Percentiles rank a stretch among this genome's conserved stretches.
Conservation (phyloP, 1,284 basidiomycete species). For the Malassezia furfur region DNA sequence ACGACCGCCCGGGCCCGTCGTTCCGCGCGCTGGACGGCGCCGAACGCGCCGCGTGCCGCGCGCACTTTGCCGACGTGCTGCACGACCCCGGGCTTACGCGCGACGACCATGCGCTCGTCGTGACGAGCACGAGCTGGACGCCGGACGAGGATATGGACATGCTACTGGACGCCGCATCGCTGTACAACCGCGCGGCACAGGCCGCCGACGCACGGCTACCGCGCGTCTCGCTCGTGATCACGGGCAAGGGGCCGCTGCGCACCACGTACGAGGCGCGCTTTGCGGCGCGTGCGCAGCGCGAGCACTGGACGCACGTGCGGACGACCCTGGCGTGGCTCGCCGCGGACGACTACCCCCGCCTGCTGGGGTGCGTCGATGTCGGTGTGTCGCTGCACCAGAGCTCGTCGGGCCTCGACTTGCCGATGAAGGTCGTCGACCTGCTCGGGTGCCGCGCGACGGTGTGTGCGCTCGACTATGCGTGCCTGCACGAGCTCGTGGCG, state of each 20-base stretch:
- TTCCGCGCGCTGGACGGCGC: background rate
- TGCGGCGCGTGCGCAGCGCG: conserved; percentile 54
- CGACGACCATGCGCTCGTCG: conserved; percentile 67
- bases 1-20: conserved; percentile 21
- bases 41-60: background rate
- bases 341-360: conserved; percentile 29
- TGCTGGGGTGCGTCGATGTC: conserved; percentile 70
- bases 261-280: conserved; percentile 63
- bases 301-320: conserved; percentile 68
- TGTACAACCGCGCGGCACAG: conserved; percentile 59
- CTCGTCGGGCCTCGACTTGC: conserved; percentile 80
- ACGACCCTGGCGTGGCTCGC: conserved; percentile 55
- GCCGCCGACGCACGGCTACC: conserved; percentile 22
- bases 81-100: background rate
- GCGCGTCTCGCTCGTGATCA: conserved; percentile 63
- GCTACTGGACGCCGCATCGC: conserved; percentile 50
- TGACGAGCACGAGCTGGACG: conserved; percentile 94
- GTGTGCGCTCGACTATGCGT: conserved; percentile 75
- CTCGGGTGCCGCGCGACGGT: conserved; percentile 92
- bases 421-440: conserved; percentile 99
- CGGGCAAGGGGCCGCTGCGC: conserved; percentile 78
- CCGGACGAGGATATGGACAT: conserved; percentile 90
- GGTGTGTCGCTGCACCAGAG: conserved; percentile 84
- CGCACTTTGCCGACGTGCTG: background rate
- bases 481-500: conserved; percentile 75